Evolutionary conservation across 148 eudicot species (phyloP).

Genomic region (Amaranthus cruentus): DNA sequence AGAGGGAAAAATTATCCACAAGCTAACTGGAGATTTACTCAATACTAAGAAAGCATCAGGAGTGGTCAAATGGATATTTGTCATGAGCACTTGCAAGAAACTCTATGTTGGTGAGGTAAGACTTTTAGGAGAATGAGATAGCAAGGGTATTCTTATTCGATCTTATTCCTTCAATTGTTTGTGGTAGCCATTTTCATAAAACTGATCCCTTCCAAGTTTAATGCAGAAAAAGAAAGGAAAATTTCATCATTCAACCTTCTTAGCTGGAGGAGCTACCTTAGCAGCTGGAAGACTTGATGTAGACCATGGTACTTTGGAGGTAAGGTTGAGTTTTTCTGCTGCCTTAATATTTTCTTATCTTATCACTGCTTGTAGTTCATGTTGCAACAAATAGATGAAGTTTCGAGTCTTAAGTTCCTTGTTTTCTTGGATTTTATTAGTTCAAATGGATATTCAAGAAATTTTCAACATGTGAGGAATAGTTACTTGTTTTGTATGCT

Average conservation of each 20-base stretch:
- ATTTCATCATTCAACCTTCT: constrained; percentile 96
- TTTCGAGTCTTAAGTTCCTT: neutral
- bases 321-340: constrained; percentile 13
- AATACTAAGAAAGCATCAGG: constrained; percentile 43
- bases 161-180: neutral
- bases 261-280: constrained; percentile 91
- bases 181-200: neutral
- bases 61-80: constrained; percentile 78
- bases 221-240: constrained; percentile 82
- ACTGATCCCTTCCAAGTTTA: constrained; percentile 7
- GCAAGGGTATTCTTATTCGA: neutral
- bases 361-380: neutral
- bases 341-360: neutral
- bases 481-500: neutral
- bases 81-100: constrained; percentile 78
- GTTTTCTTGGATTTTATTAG: too few relatives aligned
- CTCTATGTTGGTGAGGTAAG: constrained; percentile 78
- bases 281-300: constrained; percentile 86
- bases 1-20: constrained; percentile 62
- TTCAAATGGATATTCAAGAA: neutral
- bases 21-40: constrained; percentile 43
- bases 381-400: neutral
- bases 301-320: constrained; percentile 73
- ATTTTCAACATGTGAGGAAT: neutral
- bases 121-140: neutral